phyloP scores from a whole-genome alignment of 768 basidiomycete genomes.

The Mycena filopes region DNA sequence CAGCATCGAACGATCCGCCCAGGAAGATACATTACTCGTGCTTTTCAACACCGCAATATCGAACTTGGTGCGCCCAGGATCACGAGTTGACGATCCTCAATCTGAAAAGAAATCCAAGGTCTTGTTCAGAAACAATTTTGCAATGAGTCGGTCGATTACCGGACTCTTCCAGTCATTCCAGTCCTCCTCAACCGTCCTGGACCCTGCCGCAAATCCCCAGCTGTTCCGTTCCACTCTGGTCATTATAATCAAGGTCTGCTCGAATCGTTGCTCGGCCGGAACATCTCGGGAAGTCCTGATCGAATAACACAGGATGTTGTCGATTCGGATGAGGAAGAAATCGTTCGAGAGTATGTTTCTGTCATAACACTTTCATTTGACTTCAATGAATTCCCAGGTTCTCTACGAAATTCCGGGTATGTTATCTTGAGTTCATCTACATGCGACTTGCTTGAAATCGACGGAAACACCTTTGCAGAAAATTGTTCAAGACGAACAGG shows the following conservation, averaged over 20 bases:
- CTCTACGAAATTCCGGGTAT: slow-evolving; percentile 57
- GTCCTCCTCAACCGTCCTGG: slow-evolving; percentile 63
- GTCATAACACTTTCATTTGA: not conserved
- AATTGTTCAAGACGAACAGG: slow-evolving; percentile 71
- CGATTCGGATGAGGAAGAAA: slow-evolving; percentile 67
- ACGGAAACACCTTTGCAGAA: slow-evolving; percentile 57
- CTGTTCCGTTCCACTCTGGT: slow-evolving; percentile 68
- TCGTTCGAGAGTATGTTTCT: slow-evolving; percentile 61
- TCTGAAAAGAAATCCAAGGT: slow-evolving; percentile 51
- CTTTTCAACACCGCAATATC: slow-evolving; percentile 74
- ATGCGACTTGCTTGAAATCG: not conserved
- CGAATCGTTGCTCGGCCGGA: not conserved
- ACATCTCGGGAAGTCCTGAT: not conserved
- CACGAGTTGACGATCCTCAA: not conserved
- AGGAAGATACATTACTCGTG: slow-evolving; percentile 71
- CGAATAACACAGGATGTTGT: slow-evolving; percentile 62
- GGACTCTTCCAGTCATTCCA: slow-evolving; percentile 72
- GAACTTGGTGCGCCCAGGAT: slow-evolving; percentile 57
- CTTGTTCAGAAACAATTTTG: slow-evolving; percentile 73
- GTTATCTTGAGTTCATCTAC: not conserved
- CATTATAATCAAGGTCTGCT: slow-evolving; percentile 69
- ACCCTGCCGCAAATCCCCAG: slow-evolving; percentile 66
- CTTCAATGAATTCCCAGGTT: slow-evolving; percentile 49
- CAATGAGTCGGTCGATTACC: slow-evolving; percentile 67
- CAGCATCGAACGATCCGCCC: slow-evolving; percentile 69